Evolutionary conservation across 2,329 filamentous ascomycete species (phyloP).

Genomic region (Botrytis elliptica): DNA sequence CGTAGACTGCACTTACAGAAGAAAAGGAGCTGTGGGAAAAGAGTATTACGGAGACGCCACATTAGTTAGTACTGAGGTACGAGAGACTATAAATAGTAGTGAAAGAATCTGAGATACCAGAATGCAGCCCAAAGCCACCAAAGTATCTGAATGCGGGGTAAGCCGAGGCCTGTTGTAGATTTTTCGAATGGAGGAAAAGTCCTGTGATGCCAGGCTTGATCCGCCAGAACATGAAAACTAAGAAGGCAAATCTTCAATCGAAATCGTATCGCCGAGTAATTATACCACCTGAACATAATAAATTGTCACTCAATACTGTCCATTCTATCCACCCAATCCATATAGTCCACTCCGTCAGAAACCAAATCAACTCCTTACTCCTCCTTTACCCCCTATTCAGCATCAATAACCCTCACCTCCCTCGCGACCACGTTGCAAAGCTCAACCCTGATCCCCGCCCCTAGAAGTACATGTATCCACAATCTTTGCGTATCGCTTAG

Average conservation of each 20-base stretch:
- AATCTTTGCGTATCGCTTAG: slow-evolving; percentile 93
- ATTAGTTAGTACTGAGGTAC: neutral
- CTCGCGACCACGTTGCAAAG: slow-evolving; percentile 60
- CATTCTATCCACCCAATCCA: neutral
- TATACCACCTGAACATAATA: neutral
- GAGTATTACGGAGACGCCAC: neutral
- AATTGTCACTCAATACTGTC: neutral
- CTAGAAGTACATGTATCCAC: slow-evolving; percentile 92
- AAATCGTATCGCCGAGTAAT: neutral
- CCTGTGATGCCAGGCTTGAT: neutral
- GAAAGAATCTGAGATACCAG: neutral
- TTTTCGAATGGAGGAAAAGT: neutral
- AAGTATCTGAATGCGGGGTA: neutral
- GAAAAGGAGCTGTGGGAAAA: neutral
- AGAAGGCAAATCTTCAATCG: neutral
- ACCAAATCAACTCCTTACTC: neutral
- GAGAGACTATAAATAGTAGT: neutral
- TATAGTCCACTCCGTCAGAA: neutral
- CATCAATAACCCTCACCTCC: slow-evolving; percentile 35
- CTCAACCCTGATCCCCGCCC: slow-evolving; percentile 82
- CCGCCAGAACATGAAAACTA: neutral
- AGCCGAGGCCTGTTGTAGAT: neutral
- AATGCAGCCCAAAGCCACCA: neutral
- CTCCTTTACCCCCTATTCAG: slow-evolving; percentile 19
- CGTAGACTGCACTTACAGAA: neutral